Evolutionary conservation across 164 flowering plant genomes (phyloP), one percentile per base, ranked within the genome.

Genomic region (Dillenia turbinata): DNA sequence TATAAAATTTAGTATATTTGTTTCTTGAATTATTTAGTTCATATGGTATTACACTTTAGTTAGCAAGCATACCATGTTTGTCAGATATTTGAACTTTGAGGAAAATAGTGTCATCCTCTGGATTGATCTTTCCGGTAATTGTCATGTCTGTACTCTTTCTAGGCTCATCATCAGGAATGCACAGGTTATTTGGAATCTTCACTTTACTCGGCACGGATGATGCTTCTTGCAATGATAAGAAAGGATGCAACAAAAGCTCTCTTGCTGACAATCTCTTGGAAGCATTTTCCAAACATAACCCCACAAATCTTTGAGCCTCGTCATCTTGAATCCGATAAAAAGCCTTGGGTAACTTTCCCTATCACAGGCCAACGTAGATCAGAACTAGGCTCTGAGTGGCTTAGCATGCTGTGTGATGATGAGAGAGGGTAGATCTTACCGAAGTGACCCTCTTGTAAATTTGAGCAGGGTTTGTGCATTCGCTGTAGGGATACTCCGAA

Each of bases 381-480:
- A 17, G 5, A 33, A 44, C 17, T 45, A 40, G 54, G 44, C 45
- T 59, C 54, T 22, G 60, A 24, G 48, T 58, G 52, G 22, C 12
- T 26, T 5, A 16, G 56, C 19, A 1, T 63, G 16, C 44, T 5
- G 8, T 26, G 11, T 15, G 9, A 9, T 15, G 9, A 9, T 44
- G 22, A 16, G 9, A 9, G 44, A 49, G 43, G 16, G 4, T 17
- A 4, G 9, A 52, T 19, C 84, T 69, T 66, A 90, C 98, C 70
- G 82, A 79, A 44, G 96, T 93, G 8, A 93, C 98, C 81, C 88
- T 93, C 88, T 90, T 90, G 89, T 88, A 93, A 26, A 90, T 93
- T 67, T 90, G 96, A 4, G 97, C 94, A 6, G 96, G 89, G 55
- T 93, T 93, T 45, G 78, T 69, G 81, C 98, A 93, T 66, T 93